phyloP scores from a whole-genome alignment of 331 rosid genomes.

The Pyracantha coccinea region DNA sequence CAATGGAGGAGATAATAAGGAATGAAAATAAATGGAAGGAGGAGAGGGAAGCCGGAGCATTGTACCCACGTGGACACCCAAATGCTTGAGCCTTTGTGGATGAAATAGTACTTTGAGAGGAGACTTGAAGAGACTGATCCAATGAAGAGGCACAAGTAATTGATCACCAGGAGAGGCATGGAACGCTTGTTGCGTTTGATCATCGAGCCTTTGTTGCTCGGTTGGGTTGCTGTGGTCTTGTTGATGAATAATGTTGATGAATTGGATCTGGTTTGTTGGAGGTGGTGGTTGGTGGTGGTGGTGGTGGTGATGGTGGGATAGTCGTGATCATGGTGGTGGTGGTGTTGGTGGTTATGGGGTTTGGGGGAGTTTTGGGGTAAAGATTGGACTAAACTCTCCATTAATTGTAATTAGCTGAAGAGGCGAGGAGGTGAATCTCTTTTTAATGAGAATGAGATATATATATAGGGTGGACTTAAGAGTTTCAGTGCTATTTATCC shows the following conservation, averaged over 20 bases:
- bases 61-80: slow-evolving; percentile 81
- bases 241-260: neutral
- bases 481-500: neutral
- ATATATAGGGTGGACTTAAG: neutral
- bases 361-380: neutral
- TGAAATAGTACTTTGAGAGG: slow-evolving; percentile 63
- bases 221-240: neutral
- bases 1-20: slow-evolving; percentile 27
- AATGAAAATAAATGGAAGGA: slow-evolving; percentile 32
- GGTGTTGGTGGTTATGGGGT: neutral
- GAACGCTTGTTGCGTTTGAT: slow-evolving; percentile 16
- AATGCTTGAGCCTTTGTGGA: slow-evolving; percentile 53
- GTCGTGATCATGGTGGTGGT: neutral
- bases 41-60: slow-evolving; percentile 62
- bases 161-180: slow-evolving; percentile 35
- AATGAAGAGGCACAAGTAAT: slow-evolving; percentile 44
- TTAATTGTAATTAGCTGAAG: neutral
- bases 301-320: neutral
- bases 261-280: neutral
- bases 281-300: neutral
- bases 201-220: slow-evolving; percentile 1
- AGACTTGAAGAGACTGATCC: slow-evolving; percentile 52
- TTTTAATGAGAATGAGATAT: neutral
- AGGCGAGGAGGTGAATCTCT: neutral
- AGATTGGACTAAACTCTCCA: neutral